Conservation (phyloP, 2,329 filamentous ascomycete species). For the Xylaria sp. region DNA sequence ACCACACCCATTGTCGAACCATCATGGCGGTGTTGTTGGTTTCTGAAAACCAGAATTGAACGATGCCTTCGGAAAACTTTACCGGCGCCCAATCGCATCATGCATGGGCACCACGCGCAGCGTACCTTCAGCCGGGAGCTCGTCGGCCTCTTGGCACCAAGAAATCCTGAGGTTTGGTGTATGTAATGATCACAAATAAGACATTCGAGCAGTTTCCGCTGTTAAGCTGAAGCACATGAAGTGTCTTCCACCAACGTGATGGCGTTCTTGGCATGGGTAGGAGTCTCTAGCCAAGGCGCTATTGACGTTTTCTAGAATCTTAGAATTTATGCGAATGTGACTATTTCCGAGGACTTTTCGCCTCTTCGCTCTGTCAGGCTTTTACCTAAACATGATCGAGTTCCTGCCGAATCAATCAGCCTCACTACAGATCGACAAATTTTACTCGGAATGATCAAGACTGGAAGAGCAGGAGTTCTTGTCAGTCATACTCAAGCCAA, state of each 20-base stretch:
- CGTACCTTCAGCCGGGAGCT: not conserved
- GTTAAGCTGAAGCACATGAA: constrained; percentile 9
- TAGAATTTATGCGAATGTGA: not conserved
- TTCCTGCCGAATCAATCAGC: not conserved
- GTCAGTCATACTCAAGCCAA: no score
- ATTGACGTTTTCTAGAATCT: constrained; percentile 31
- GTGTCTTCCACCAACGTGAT: not conserved
- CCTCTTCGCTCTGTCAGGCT: not conserved
- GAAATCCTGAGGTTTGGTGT: not conserved
- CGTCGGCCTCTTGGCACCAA: constrained; percentile 13
- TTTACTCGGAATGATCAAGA: no score
- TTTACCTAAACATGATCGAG: not conserved
- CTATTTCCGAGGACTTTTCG: not conserved
- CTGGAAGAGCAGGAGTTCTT: no score
- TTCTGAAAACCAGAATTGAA: not conserved
- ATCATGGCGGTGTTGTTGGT: not conserved
- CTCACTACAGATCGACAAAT: not conserved
- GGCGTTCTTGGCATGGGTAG: constrained; percentile 14
- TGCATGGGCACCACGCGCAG: constrained; percentile 14
- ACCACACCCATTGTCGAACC: constrained; percentile 7
- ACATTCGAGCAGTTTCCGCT: not conserved
- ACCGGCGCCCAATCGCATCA: constrained; percentile 18
- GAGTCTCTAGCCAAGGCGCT: constrained; percentile 1
- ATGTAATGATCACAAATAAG: constrained; percentile 17
- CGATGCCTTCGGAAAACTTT: constrained; percentile 3